Conservation (phyloP, 441 rosid species). For the Brassica balearica region DNA sequence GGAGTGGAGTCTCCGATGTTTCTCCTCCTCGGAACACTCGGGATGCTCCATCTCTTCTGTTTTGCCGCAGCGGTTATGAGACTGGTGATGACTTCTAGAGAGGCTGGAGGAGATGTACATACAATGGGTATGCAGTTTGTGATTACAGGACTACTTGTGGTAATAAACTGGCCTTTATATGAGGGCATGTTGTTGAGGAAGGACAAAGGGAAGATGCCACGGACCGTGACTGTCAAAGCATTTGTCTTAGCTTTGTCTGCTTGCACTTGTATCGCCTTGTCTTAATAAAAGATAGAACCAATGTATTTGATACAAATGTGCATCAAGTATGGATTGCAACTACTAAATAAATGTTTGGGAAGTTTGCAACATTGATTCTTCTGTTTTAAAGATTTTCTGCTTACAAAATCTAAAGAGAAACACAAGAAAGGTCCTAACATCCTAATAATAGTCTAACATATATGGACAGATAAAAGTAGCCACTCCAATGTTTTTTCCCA, state of each 20-base stretch:
- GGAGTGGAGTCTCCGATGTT: constrained; percentile 72
- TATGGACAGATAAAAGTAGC: constrained; percentile 41
- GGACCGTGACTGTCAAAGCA: constrained; percentile 46
- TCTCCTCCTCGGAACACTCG: constrained; percentile 56
- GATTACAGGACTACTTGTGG: constrained; percentile 52
- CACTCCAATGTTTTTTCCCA: constrained; percentile 20
- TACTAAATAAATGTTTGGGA: not conserved
- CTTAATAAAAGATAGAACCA: not conserved
- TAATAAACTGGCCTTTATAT: constrained; percentile 65
- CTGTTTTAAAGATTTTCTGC: not conserved
- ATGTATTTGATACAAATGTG: no score
- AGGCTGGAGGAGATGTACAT: constrained; percentile 15
- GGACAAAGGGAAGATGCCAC: constrained; percentile 69
- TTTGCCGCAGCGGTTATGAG: constrained; percentile 41
- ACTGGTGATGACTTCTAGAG: constrained; percentile 1
- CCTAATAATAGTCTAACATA: constrained; percentile 18
- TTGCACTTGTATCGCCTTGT: constrained; percentile 35
- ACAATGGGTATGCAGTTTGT: constrained; percentile 53
- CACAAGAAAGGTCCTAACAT: constrained; percentile 16
- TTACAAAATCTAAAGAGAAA: constrained; percentile 40
- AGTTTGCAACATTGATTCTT: not conserved
- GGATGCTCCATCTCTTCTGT: constrained; percentile 60
- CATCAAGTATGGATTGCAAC: not conserved
- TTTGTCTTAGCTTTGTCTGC: constrained; percentile 51
- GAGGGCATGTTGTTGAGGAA: constrained; percentile 60